Base-by-base conservation (phyloP, 768 basidiomycete genomes). In the Amanita rubescens region DNA sequence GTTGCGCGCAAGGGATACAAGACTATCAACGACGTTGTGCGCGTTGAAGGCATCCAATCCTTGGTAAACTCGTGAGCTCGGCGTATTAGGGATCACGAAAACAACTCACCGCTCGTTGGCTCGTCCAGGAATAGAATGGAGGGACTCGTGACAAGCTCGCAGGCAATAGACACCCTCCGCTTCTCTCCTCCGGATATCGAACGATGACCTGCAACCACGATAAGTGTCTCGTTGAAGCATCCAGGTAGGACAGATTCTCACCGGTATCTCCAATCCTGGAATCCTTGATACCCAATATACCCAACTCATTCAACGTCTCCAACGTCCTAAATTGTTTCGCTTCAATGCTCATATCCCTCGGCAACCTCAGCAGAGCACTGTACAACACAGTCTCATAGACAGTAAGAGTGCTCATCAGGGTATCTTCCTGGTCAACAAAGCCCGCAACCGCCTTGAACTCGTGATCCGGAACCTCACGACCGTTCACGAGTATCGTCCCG, bases 161-260 rank as follows among this genome's bases (percentile, higher is more conserved):
- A 99, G 37, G 96, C 96, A 58, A 99, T 98, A 0, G 89, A 92
- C 1, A 98, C 96, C 3, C 96, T 78, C 32, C 96, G 81, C 71
- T 98, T 98, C 74, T 99, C 96, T 14, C 96, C 96, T 43, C 96
- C 96, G 30, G 93, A 95, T 53, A 98, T 98, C 11, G 90, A 91
- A 10, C 96, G 79, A 55, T 80, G 81, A 27, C 90, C 90, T 87
- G n/a, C 27, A 25, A 41, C 27, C 12, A 43, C 39, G 46, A 24
- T 34, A 57, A 37, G 14, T 53, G 9, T 8, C 27, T 59, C 20
- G 10, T 15, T 37, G 12, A 8, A 48, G n/a, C n/a, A 42, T 10
- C 1, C 42, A 43, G 58, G 5, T 22, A 17, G 44, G 30, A 46
- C 17, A 19, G 46, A 6, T n/a, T 67, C 81, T 55, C 58, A 84